phyloP scores from a whole-genome alignment of 2,329 filamentous ascomycete species.

The Monosporascus sp. region DNA sequence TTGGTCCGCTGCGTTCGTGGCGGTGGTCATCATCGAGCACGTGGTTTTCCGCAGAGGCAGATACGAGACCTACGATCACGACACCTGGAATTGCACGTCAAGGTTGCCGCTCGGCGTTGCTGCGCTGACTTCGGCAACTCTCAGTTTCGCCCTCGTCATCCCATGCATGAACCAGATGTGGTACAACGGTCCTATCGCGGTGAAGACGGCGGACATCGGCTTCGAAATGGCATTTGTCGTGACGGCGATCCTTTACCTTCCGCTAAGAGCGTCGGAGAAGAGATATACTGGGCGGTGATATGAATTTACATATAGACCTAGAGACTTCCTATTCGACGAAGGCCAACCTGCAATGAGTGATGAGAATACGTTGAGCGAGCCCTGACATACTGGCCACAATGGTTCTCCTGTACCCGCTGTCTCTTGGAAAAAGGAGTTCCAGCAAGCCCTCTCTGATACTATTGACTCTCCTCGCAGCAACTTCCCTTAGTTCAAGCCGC shows the following conservation, averaged over 20 bases:
- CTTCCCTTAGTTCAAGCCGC: too few relatives aligned
- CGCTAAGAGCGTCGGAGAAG: constrained; percentile 35
- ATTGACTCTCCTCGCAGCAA: too few relatives aligned
- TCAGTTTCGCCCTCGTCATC: constrained; percentile 44
- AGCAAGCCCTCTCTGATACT: too few relatives aligned
- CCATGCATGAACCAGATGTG: constrained; percentile 58
- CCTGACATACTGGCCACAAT: too few relatives aligned
- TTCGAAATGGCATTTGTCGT: constrained; percentile 58
- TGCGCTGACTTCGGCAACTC: constrained; percentile 30
- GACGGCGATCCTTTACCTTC: constrained; percentile 38
- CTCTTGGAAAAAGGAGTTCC: too few relatives aligned
- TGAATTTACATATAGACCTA: background rate
- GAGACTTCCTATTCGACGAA: background rate
- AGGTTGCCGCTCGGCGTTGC: constrained; percentile 35
- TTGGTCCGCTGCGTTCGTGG: constrained; percentile 52
- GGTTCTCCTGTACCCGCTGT: too few relatives aligned
- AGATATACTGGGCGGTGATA: constrained; percentile 21
- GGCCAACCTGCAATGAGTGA: background rate
- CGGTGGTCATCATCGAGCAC: constrained; percentile 41
- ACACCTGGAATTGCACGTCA: constrained; percentile 32
- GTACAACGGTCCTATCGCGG: constrained; percentile 57
- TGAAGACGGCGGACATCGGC: constrained; percentile 58
- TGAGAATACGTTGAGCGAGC: background rate
- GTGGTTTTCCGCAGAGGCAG: constrained; percentile 30
- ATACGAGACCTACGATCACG: constrained; percentile 31